Evolutionary conservation across 2,329 filamentous ascomycete genomes (phyloP).

Genomic region (Epichloe elymi): DNA sequence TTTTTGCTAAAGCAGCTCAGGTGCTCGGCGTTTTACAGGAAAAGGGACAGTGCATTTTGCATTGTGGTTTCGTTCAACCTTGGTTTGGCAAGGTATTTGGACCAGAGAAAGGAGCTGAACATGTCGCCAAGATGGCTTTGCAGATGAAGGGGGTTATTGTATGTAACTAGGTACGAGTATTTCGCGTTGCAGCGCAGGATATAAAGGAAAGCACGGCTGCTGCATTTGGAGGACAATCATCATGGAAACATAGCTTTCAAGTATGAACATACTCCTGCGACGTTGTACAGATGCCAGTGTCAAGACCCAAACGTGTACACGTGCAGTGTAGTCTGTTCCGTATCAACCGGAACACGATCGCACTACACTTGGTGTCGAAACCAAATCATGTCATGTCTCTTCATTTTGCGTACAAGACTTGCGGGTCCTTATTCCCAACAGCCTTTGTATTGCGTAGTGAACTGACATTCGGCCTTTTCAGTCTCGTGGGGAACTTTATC

Average conservation of each 20-base stretch:
- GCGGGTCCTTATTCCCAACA: no score
- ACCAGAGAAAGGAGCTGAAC: background rate
- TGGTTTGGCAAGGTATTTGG: background rate
- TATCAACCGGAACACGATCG: no score
- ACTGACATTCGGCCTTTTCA: no score
- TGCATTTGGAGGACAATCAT: background rate
- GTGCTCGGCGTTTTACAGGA: constrained; percentile 5
- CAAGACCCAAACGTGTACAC: background rate
- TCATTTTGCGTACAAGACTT: no score
- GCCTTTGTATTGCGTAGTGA: no score
- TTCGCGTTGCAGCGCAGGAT: background rate
- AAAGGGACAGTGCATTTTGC: background rate
- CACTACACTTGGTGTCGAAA: no score
- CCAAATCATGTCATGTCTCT: no score
- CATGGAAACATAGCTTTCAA: no score
- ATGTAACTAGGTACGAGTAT: background rate
- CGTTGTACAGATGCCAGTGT: background rate
- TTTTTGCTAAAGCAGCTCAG: constrained; percentile 1
- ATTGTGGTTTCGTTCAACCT: background rate
- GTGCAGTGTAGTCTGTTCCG: no score
- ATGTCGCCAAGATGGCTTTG: background rate
- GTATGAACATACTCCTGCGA: no score
- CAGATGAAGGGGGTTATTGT: background rate
- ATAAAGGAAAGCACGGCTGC: background rate
- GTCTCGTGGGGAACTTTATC: no score